These are phyloP conservation scores for Kondoa subrosea DNA, from an alignment of 768 basidiomycete genomes.

Conservation along the genomic window DNA sequence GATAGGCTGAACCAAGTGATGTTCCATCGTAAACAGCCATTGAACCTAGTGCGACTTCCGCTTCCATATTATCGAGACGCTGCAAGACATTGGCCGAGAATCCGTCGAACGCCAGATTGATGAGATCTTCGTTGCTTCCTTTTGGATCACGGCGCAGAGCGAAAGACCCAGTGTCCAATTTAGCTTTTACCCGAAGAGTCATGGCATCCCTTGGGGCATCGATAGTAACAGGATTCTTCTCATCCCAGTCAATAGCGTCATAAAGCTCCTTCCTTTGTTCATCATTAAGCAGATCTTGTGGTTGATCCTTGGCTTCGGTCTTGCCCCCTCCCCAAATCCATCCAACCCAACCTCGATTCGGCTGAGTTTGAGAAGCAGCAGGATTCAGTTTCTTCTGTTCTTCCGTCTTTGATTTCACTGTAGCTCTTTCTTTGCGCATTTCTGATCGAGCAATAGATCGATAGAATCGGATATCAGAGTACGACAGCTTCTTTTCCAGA, in stretches of 20 bases:
- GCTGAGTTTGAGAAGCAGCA: conserved; percentile 1
- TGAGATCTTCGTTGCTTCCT: conserved; percentile 46
- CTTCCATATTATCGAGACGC: conserved; percentile 71
- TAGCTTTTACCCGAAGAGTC: conserved; percentile 54
- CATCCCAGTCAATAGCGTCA: conserved; percentile 79
- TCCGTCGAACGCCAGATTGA: conserved; percentile 70
- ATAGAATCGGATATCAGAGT: conserved; percentile 93
- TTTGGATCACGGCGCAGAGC: conserved; percentile 61
- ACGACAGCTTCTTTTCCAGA: conserved; percentile 66
- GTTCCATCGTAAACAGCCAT: conserved; percentile 88
- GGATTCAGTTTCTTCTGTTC: conserved; percentile 16
- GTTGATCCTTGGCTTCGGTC: conserved; percentile 10
- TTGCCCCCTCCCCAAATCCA: conserved; percentile 19
- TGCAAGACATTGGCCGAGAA: conserved; percentile 72
- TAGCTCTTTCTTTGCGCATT: conserved; percentile 63
- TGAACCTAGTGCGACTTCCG: conserved; percentile 63
- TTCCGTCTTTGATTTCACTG: conserved; percentile 23
- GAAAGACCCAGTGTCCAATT: conserved; percentile 75
- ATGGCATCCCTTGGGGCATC: conserved; percentile 62
- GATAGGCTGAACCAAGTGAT: conserved; percentile 56
- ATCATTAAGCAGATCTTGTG: conserved; percentile 49
- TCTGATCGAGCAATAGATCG: conserved; percentile 81
- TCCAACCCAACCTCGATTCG: conserved; percentile 16
- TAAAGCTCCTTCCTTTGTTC: conserved; percentile 80
- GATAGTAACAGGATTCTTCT: conserved; percentile 54